A percentile compares a stretch with the other conserved stretches of the same genome.
These are phyloP conservation scores for Chrysophaeum taylorii DNA, from an alignment of 352 stramenopile species.

Conservation along the genomic window DNA sequence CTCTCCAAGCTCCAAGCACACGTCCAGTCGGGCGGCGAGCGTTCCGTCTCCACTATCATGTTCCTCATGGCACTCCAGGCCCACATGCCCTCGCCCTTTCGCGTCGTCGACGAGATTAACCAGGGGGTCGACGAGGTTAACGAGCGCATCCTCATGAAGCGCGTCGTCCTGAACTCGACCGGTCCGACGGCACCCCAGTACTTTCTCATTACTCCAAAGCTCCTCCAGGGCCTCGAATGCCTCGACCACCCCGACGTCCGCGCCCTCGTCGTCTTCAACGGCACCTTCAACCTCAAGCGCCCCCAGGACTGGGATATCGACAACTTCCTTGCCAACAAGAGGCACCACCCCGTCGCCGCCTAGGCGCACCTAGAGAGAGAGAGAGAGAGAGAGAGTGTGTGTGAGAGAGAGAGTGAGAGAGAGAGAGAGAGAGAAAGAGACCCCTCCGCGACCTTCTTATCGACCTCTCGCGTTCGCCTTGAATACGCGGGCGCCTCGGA, in stretches of 20 bases:
- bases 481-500: too few species aligned
- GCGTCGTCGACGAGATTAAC: conserved; percentile 82
- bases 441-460: too few species aligned
- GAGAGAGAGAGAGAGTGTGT: too few species aligned
- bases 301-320: conserved; percentile 42
- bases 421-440: too few species aligned
- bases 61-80: conserved; percentile 77
- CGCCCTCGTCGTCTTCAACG: conserved; percentile 70
- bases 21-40: conserved; percentile 68
- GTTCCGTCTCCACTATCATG: conserved; percentile 72
- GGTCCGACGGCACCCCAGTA: conserved; percentile 48
- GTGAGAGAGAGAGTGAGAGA: too few species aligned
- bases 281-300: conserved; percentile 38
- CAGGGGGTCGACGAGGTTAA: conserved; percentile 75
- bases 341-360: too few species aligned
- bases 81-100: conserved; percentile 60
- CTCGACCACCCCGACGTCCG: conserved; percentile 64
- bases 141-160: conserved; percentile 66
- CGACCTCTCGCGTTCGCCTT: too few species aligned
- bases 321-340: too few species aligned
- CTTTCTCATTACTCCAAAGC: conserved; percentile 77
- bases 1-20: conserved; percentile 53
- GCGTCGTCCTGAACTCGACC: conserved; percentile 60
- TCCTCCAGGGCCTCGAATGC: conserved; percentile 57
- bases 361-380: too few species aligned